Conservation (phyloP, 169 alveolate genomes). For the Miamiensis avidus region DNA sequence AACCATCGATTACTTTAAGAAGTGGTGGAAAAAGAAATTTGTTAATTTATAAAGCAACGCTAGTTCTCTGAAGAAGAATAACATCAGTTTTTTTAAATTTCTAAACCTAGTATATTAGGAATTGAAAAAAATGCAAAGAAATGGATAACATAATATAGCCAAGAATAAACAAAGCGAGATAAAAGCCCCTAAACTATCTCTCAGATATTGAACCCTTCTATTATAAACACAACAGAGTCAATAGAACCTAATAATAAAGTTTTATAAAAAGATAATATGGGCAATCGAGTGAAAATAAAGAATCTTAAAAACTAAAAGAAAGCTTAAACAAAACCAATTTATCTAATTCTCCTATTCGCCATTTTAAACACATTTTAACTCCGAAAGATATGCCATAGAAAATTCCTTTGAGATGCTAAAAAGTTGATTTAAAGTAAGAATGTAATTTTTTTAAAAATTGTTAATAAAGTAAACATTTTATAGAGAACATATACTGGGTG, state of each 20-base stretch:
- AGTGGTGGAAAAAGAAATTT: background rate
- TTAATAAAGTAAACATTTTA: background rate
- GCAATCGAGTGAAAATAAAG: no score
- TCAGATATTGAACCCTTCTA: background rate
- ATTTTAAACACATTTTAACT: no score
- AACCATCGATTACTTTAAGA: no score
- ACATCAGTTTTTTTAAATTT: no score
- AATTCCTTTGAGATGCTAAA: background rate
- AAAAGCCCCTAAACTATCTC: no score
- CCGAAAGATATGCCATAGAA: background rate
- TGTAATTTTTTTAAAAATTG: no score
- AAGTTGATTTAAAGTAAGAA: background rate
- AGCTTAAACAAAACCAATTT: background rate
- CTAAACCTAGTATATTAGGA: background rate
- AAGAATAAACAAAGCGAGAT: no score
- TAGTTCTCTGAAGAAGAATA: background rate
- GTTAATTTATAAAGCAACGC: background rate
- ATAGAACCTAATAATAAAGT: background rate
- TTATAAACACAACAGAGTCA: background rate
- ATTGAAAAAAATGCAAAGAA: background rate
- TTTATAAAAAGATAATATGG: background rate
- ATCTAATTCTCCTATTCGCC: background rate
- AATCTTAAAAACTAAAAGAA: background rate
- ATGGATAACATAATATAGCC: no score
- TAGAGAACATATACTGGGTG: background rate